Base-by-base conservation (phyloP, 495 filamentous ascomycete genomes). In the Cercophora sp. region DNA sequence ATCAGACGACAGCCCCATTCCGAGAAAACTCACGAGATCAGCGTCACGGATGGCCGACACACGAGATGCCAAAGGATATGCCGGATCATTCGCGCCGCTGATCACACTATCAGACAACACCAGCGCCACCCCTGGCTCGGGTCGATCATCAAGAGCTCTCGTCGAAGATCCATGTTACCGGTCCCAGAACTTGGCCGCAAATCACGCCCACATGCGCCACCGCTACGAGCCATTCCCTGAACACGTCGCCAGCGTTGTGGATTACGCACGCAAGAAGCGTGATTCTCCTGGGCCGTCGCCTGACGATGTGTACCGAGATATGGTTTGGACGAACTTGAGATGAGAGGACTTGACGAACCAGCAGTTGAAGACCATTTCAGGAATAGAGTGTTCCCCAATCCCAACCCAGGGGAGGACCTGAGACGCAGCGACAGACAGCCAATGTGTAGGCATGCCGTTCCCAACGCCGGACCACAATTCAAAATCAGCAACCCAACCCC, bases 401-500 rank as follows among this genome's bases (percentile, higher is more conserved):
- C 59, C 22, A 13, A 39, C 43, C 4, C 5, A 39, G 16, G 23
- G 31, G 45, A 29, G 4, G n/a, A 13, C 45, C 20, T 48, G 16
- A 5, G 25, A 15, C 45, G 27, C 5, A 19, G 5, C 29, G 45
- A 48, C 16, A 48, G 45, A 29, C 45, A 48, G 29, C 57, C 44
- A 45, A 61, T 63, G 39, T 36, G 50, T 23, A 60, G 47, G 25
- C 45, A 55, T 8, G 27, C 31, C 49, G 50, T 63, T 22, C 57
- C 50, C 1, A 41, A 50, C 49, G 9, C 45, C 29, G 27, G 15
- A 48, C 45, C 24, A 57, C 29, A 53, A 37, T 39, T 58, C 26
- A 60, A 54, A 49, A 50, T 63, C 41, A 63, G 50, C 37, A 55
- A 49, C 18, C 60, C 60, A 31, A 31, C 48, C 13, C 60, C 57